Base-by-base conservation (phyloP, 257 asterid species). In the Avicennia marina region DNA sequence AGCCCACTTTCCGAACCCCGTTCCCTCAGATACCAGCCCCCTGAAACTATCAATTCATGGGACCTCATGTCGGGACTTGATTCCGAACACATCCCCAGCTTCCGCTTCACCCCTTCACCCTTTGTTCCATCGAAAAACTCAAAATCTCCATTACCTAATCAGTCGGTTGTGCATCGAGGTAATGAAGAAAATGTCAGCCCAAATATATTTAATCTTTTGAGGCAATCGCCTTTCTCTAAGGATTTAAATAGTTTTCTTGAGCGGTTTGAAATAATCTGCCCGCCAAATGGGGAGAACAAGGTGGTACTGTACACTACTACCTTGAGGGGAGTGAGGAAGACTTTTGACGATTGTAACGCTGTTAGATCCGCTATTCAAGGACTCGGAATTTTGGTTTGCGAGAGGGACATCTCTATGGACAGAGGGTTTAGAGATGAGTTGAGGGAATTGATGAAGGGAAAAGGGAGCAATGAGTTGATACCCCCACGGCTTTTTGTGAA, bases 51-150 rank as follows among this genome's bases (percentile, higher is more conserved):
- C 68, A 85, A 83, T 57, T 81, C 94, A 52, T 85, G 98, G 98
- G 98, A 85, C 59, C 93, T 88, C 61, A 85, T 85, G 94, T 75
- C 93, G 8, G 94, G 93, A 31, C 94, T 91, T 38, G 95, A 88
- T 18, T 62, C 88, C 58, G 78, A 72, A 48, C 78, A 60, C 18
- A 16, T 26, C 16, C 85, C 73, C 52, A 86, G 78, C 73, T 79
- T 83, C 75, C 84, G 81, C 0, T 65, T 84, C 64, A 12, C 78
- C 2, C 60, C 80, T 20, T 21, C 63, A 1, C 8, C 19, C 22
- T n/a, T n/a, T n/a, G n/a, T n/a, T n/a, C 56, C 70, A 10, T 20
- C 53, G 31, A 55, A 72, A 40, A 18, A 21, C 58, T 11, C 55
- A 10, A 18, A 43, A 17, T 27, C 52, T 12, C 26, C 56, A 12